Base-by-base conservation (phyloP, 768 basidiomycete species). In the Symmetrospora coprosmae region DNA sequence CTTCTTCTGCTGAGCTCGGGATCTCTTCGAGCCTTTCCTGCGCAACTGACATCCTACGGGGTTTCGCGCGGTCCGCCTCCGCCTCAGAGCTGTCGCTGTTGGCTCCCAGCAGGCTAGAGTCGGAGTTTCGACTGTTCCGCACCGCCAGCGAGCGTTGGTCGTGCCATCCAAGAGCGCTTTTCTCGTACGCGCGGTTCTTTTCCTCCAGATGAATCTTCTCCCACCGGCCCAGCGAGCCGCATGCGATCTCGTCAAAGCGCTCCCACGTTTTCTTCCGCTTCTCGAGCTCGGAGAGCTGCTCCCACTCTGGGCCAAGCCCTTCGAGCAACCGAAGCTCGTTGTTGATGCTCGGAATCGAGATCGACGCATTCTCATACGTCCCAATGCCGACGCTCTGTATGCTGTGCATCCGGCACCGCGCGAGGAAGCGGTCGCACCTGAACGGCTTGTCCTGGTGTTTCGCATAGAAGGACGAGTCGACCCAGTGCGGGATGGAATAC, bases 371-470 rank as follows among this genome's bases (percentile, higher is more conserved):
- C 66, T 92, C 89, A 66, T 91, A 86, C 65, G 89, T 89, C 41
- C 92, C 76, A 8, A 92, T 75, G 5, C 91, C 91, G 1, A 94
- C 79, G 86, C 87, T 91, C 69, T 94, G 86, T 37, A 94, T 88
- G 69, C 91, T 87, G 67, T 89, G 87, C 88, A 94, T 92, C 74
- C 87, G 87, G n/a, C 86, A 89, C 30, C 92, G 81, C 4, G 88
- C 84, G 25, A 96, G 77, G 70, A 96, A 97, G 62, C 92, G 90
- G 65, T 66, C 75, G 28, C 67, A 62, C 6, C 74, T 71, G 62
- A 74, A 73, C 11, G 75, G 75, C 59, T 74, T 74, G 67, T 75
- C 75, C 59, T 72, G 71, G 17, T 74, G 71, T 28, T 70, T 69
- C 1, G 71, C 71, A 64, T 74, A 75, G 62, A 74, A 75, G 33